phyloP scores from a whole-genome alignment of 306 rosid genomes.

The Purshia tridentata region DNA sequence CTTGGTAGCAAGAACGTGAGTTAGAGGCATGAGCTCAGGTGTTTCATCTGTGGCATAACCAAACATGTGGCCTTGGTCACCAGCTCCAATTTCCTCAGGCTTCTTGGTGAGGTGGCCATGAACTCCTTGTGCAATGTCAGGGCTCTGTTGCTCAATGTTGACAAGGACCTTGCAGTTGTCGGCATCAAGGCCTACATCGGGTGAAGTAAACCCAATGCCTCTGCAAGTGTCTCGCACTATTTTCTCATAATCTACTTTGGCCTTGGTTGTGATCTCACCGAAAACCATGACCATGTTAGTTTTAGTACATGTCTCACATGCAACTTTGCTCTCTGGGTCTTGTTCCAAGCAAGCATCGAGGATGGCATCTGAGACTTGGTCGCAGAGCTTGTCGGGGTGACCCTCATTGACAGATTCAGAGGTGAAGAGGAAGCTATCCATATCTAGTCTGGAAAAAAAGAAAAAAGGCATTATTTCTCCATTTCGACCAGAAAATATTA shows the following conservation, averaged over 20 bases:
- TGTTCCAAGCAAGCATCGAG: conserved; percentile 79
- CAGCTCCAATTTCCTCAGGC: conserved; percentile 85
- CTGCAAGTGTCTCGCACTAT: conserved; percentile 76
- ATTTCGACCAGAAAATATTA: background rate
- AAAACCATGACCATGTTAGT: conserved; percentile 93
- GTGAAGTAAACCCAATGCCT: conserved; percentile 65
- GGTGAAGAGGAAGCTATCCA: conserved; percentile 75
- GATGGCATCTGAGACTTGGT: conserved; percentile 77
- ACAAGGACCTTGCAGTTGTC: conserved; percentile 80
- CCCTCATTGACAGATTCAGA: conserved; percentile 86
- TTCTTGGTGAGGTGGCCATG: conserved; percentile 71
- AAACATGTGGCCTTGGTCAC: conserved; percentile 88
- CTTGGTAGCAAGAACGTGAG: conserved; percentile 78
- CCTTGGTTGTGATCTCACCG: conserved; percentile 80
- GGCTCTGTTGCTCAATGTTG: conserved; percentile 79
- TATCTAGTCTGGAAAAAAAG: conserved; percentile 31
- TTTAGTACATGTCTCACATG: conserved; percentile 86
- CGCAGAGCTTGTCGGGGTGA: conserved; percentile 83
- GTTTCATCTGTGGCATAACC: conserved; percentile 84
- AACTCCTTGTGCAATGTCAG: conserved; percentile 79
- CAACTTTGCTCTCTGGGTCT: conserved; percentile 73
- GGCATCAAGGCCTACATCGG: conserved; percentile 78
- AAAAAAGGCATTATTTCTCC: background rate
- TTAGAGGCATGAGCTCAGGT: conserved; percentile 72
- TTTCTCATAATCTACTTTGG: conserved; percentile 72